phyloP scores from a whole-genome alignment of 169 alveolate species.

The Cryptosporidium canis region DNA sequence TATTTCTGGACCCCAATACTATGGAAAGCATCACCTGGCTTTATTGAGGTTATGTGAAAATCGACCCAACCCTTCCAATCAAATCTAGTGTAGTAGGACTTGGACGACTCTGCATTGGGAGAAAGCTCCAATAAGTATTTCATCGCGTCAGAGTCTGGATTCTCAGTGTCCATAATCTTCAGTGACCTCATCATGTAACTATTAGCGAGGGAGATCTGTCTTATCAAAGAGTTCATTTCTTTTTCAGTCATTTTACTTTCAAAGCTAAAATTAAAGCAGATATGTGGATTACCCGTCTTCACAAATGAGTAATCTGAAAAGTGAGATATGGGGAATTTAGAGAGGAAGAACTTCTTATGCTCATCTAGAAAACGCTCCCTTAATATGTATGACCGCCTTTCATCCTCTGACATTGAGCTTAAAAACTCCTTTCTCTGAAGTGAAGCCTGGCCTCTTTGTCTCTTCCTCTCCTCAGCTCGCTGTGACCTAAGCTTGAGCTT shows the following conservation, averaged over 20 bases:
- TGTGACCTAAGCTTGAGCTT: slow-evolving; percentile 36
- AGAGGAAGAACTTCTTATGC: slow-evolving; percentile 31
- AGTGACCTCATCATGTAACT: slow-evolving; percentile 76
- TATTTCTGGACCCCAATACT: slow-evolving; percentile 72
- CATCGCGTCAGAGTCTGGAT: slow-evolving; percentile 58
- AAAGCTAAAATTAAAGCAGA: slow-evolving; percentile 78
- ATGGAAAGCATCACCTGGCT: slow-evolving; percentile 41
- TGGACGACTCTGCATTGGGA: slow-evolving; percentile 58
- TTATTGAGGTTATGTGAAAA: slow-evolving; percentile 76
- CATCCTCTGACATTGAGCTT: slow-evolving; percentile 74
- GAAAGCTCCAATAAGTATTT: slow-evolving; percentile 1
- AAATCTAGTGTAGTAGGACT: slow-evolving; percentile 29
- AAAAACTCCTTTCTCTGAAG: slow-evolving; percentile 71
- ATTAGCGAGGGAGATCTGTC: slow-evolving; percentile 76
- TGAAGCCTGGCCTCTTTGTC: slow-evolving; percentile 54
- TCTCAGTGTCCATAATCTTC: slow-evolving; percentile 50
- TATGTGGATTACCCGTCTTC: slow-evolving; percentile 61
- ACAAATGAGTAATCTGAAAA: slow-evolving; percentile 21
- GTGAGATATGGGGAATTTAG: slow-evolving; percentile 11
- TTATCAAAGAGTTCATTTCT: slow-evolving; percentile 76
- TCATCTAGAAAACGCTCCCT: slow-evolving; percentile 72
- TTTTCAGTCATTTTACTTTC: slow-evolving; percentile 77
- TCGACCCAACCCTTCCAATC: slow-evolving; percentile 71
- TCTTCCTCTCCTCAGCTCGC: slow-evolving; percentile 52
- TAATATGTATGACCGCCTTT: slow-evolving; percentile 72